Evolutionary conservation across 2,329 filamentous ascomycete species (phyloP), one percentile per base, ranked within the genome.

Genomic region (Calonectria leucothoes): DNA sequence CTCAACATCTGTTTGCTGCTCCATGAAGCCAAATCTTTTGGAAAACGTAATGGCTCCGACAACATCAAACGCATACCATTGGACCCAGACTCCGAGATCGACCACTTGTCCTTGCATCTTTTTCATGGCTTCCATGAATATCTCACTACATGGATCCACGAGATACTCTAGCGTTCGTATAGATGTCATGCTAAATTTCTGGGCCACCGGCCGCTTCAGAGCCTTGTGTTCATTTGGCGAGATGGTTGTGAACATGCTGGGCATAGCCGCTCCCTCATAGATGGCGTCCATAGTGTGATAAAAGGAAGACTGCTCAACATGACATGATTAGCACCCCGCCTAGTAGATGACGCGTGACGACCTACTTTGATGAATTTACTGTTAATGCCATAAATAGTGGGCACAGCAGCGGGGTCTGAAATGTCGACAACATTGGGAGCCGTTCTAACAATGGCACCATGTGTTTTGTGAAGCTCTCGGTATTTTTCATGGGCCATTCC

Each of bases 61-160:
- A 4, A 92, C 91, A 80, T 93, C 91, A 76, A 93, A 93, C 0
- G 91, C 91, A 78, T 91, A 93, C 81, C 87, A 92, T 70, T 93
- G 55, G 6, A 33, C 29, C 55, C 55, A 59, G n/a, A 20, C 33
- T 17, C 55, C 55, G 17, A 59, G 55, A 39, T 59, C 55, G 12
- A 59, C 31, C 8, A 59, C 33, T 14, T 59, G 33, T 5, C 55
- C 55, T 39, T 59, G 55, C n/a, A 5, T 39, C n/a, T 59, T 35
- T n/a, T 59, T 27, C 20, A 59, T 27, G 12, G 55, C 55, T 10
- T 33, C 33, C 12, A 25, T 39, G 6, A 59, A 59, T 14, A 59
- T 59, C 6, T 59, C 31, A 23, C n/a, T 59, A 33, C 55, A 59
- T n/a, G 55, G 55, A 17, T 59, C 55, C 12, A 59, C 55, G 0